Conservation (phyloP, 495 filamentous ascomycete species). For the Hypoxylon perforatum region DNA sequence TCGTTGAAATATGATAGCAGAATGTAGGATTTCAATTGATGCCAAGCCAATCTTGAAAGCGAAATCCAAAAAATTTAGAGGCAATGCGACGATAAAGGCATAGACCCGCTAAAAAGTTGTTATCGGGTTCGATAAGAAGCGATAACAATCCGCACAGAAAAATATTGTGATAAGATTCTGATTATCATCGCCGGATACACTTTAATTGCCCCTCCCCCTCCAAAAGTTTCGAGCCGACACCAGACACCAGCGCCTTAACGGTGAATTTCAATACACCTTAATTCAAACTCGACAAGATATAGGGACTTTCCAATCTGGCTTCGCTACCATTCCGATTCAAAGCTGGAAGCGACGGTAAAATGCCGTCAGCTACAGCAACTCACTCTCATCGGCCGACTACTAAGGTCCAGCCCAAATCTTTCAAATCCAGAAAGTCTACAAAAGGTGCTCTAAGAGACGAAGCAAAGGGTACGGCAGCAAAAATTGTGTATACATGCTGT, state of each 20-base stretch:
- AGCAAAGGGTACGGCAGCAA: slow-evolving; percentile 73
- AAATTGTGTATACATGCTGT: not conserved
- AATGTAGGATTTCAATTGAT: not conserved
- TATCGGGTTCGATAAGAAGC: slow-evolving; percentile 33
- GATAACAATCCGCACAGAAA: slow-evolving; percentile 33
- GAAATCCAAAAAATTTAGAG: slow-evolving; percentile 34
- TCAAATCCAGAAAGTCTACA: slow-evolving; percentile 89
- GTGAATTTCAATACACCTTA: too few relatives aligned
- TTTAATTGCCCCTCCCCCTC: slow-evolving; percentile 40
- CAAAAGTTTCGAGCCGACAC: slow-evolving; percentile 7
- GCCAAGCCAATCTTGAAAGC: slow-evolving; percentile 24
- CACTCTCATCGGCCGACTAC: slow-evolving; percentile 95
- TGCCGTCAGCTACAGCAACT: slow-evolving; percentile 65
- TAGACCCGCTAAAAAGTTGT: slow-evolving; percentile 43
- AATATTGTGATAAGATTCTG: slow-evolving; percentile 28
- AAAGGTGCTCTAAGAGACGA: slow-evolving; percentile 85
- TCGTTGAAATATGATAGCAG: not conserved
- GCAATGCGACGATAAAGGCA: slow-evolving; percentile 15
- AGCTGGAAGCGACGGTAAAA: slow-evolving; percentile 75
- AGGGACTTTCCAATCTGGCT: slow-evolving; percentile 58
- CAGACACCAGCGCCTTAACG: too few relatives aligned
- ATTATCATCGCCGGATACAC: not conserved
- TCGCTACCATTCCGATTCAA: slow-evolving; percentile 91
- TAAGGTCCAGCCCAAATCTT: slow-evolving; percentile 84
- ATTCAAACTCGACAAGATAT: not conserved